phyloP scores from a whole-genome alignment of 228 moss, liverwort and hornwort genomes.

The Sphagnum magellanicum region DNA sequence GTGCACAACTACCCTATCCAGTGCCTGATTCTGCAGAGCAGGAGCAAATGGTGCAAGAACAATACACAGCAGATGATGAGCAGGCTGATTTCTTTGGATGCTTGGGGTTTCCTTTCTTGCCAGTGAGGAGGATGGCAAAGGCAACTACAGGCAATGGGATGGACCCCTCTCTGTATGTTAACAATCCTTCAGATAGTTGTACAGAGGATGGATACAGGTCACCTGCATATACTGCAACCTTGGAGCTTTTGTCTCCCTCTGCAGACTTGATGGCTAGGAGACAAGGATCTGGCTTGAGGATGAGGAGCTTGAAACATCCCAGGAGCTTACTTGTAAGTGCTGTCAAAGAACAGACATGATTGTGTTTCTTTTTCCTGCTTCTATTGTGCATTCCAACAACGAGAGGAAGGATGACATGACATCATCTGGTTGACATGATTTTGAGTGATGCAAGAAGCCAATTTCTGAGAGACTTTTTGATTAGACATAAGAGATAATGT shows the following conservation, averaged over 20 bases:
- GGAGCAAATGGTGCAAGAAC: slow-evolving; percentile 7
- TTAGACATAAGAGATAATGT: too few relatives aligned
- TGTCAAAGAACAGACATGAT: not conserved
- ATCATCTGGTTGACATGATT: too few relatives aligned
- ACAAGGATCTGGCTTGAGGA: slow-evolving; percentile 10
- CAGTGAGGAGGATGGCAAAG: slow-evolving; percentile 12
- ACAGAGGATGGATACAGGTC: slow-evolving; percentile 20
- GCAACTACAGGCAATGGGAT: not conserved
- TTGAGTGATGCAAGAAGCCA: too few relatives aligned
- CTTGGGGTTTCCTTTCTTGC: slow-evolving; percentile 9
- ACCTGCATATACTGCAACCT: slow-evolving; percentile 25
- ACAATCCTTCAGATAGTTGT: slow-evolving; percentile 1
- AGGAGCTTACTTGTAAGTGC: not conserved
- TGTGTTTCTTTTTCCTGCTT: not conserved
- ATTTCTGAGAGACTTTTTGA: too few relatives aligned
- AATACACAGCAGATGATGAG: slow-evolving; percentile 15
- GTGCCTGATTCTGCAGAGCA: slow-evolving; percentile 30
- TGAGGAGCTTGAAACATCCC: not conserved
- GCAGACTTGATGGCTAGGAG: slow-evolving; percentile 17
- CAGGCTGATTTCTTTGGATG: slow-evolving; percentile 13
- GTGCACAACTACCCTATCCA: slow-evolving; percentile 24
- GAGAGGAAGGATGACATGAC: too few relatives aligned
- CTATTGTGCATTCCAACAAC: too few relatives aligned
- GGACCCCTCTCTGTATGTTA: too few relatives aligned
- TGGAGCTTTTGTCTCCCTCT: slow-evolving; percentile 36